Percentiles rank a stretch among this genome's conserved stretches.
Conservation (phyloP, 306 rosid species). For the Prinsepia uniflora region DNA sequence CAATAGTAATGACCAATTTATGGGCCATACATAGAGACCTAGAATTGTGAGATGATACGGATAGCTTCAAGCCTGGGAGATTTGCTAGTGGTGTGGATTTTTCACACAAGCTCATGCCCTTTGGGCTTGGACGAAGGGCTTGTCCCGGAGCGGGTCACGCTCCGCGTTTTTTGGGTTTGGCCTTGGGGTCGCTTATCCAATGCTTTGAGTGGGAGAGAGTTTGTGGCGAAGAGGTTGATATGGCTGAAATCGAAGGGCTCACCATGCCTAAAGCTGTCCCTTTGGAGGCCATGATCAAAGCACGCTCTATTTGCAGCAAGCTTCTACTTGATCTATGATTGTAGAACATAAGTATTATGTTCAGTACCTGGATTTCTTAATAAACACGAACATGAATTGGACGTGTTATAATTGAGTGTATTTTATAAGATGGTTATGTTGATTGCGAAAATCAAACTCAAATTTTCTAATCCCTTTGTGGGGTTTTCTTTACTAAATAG, state of each 20-base stretch:
- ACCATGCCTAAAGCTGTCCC: neutral
- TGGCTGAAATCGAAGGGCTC: neutral
- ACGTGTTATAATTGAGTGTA: too few relatives aligned
- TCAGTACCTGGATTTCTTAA: too few relatives aligned
- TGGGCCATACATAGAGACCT: constrained; percentile 45
- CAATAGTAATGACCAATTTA: constrained; percentile 31
- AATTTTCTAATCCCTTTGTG: too few relatives aligned
- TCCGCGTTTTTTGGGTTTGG: neutral
- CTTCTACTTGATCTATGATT: too few relatives aligned
- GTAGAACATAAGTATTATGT: too few relatives aligned
- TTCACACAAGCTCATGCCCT: constrained; percentile 1
- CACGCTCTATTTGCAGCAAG: neutral
- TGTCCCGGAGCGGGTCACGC: constrained; percentile 1
- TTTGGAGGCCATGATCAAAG: neutral
- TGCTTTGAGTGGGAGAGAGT: constrained; percentile 14
- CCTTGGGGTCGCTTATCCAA: constrained; percentile 13
- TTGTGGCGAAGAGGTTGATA: neutral
- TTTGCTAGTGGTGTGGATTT: neutral
- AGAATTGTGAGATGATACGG: constrained; percentile 27
- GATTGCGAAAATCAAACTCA: too few relatives aligned
- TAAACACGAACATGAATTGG: too few relatives aligned
- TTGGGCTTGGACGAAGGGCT: constrained; percentile 8
- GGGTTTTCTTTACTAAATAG: too few relatives aligned
- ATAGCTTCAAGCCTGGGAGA: constrained; percentile 15
- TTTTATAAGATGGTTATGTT: too few relatives aligned